These are phyloP conservation scores for Botrytis aclada DNA, from an alignment of 2,329 filamentous ascomycete genomes.

Conservation along the genomic window DNA sequence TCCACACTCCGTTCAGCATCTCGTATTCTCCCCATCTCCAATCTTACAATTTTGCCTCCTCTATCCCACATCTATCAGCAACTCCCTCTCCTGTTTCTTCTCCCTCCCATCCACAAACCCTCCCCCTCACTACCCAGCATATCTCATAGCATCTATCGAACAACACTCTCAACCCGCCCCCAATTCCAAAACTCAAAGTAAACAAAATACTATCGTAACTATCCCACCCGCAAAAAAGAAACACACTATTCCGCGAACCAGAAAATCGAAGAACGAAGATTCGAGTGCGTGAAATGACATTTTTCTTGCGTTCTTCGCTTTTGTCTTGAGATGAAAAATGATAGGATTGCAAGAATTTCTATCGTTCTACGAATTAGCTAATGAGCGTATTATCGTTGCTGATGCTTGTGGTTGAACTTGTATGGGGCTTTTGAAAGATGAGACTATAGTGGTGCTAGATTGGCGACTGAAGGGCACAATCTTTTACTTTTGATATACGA, in stretches of 20 bases:
- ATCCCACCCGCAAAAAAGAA: background rate
- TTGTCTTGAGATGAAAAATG: background rate
- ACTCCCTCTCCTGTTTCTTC: background rate
- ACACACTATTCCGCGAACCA: background rate
- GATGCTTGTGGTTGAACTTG: background rate
- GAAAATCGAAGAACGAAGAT: background rate
- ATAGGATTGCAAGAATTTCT: too few species aligned
- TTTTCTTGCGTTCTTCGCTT: fast-evolving
- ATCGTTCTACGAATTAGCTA: background rate
- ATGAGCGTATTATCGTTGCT: background rate
- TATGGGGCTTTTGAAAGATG: background rate
- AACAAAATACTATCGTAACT: background rate
- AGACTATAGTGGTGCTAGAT: background rate
- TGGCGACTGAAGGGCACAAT: background rate
- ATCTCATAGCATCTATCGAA: background rate
- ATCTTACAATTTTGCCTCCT: background rate
- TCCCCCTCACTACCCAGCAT: background rate
- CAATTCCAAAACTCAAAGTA: background rate
- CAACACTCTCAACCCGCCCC: background rate
- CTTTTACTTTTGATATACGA: too few species aligned
- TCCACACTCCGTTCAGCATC: background rate
- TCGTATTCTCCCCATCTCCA: background rate
- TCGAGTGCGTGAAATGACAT: background rate
- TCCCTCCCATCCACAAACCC: fast-evolving
- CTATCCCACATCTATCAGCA: background rate